phyloP scores from a whole-genome alignment of 83 land plant species.

The Isoetes engelmannii region DNA sequence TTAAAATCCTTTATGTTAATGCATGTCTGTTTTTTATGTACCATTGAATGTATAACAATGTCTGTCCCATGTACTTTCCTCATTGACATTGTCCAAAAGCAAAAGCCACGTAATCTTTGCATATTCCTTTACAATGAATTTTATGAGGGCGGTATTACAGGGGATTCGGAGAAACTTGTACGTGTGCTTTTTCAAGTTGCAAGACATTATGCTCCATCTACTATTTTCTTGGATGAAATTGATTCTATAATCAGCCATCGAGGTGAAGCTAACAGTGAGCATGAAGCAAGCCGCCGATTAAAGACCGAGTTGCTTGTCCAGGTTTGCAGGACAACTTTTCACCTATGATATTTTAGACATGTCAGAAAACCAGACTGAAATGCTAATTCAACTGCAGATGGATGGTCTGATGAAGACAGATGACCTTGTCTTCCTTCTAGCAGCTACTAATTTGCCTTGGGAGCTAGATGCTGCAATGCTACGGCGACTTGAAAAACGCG shows the following conservation, averaged over 20 bases:
- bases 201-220: slow-evolving; percentile 91
- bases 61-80: background rate
- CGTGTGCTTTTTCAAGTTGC: slow-evolving; percentile 89
- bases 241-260: slow-evolving; percentile 94
- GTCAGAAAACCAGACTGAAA: too few relatives aligned
- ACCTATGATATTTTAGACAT: background rate
- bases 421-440: slow-evolving; percentile 91
- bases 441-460: slow-evolving; percentile 97
- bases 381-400: slow-evolving; percentile 52
- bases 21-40: background rate
- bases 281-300: slow-evolving; percentile 93
- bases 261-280: slow-evolving; percentile 96
- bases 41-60: background rate
- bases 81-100: too few relatives aligned
- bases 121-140: too few relatives aligned
- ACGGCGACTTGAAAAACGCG: slow-evolving; percentile 89
- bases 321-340: slow-evolving; percentile 22
- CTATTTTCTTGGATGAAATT: slow-evolving; percentile 96
- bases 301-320: slow-evolving; percentile 96
- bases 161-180: slow-evolving; percentile 94
- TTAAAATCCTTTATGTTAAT: background rate
- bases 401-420: slow-evolving; percentile 76
- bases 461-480: slow-evolving; percentile 98
- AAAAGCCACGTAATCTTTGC: too few relatives aligned
- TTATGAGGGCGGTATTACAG: slow-evolving; percentile 24